These are phyloP conservation scores for Blastocystis sp. DNA, from an alignment of 352 stramenopile genomes.

Conservation along the genomic window DNA sequence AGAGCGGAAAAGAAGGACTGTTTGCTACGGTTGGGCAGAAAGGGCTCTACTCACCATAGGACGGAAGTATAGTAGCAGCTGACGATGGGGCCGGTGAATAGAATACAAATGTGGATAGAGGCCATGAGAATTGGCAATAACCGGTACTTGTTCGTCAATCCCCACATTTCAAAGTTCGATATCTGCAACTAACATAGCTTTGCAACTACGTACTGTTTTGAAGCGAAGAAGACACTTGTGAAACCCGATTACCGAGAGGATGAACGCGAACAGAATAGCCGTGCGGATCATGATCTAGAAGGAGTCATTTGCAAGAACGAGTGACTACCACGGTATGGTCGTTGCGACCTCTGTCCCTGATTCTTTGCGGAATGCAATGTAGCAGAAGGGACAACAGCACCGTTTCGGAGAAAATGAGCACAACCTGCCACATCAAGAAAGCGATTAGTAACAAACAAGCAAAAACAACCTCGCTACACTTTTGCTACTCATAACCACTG, in stretches of 20 bases:
- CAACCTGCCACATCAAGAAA: conserved; percentile 2
- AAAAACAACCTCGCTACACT: conserved; percentile 43
- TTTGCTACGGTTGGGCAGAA: neutral
- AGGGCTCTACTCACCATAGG: neutral
- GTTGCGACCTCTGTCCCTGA: neutral
- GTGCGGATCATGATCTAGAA: conserved; percentile 17
- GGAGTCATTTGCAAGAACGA: neutral
- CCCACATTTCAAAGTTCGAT: conserved; percentile 26
- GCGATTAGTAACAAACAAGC: conserved; percentile 53
- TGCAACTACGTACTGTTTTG: neutral
- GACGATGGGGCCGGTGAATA: conserved; percentile 14
- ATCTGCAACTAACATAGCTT: neutral
- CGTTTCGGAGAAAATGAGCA: conserved; percentile 45
- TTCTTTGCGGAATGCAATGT: conserved; percentile 1
- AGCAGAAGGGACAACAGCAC: neutral
- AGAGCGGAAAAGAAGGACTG: neutral
- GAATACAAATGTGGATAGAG: conserved; percentile 16
- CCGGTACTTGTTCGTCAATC: neutral
- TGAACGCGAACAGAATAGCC: conserved; percentile 4
- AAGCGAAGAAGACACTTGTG: conserved; percentile 13
- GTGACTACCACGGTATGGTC: conserved; percentile 4
- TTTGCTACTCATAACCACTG: neutral
- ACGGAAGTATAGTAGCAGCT: neutral
- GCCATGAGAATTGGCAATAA: neutral
- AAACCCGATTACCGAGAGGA: neutral